phyloP scores from a whole-genome alignment of 345 rosid species.

The Hypericum perforatum region DNA sequence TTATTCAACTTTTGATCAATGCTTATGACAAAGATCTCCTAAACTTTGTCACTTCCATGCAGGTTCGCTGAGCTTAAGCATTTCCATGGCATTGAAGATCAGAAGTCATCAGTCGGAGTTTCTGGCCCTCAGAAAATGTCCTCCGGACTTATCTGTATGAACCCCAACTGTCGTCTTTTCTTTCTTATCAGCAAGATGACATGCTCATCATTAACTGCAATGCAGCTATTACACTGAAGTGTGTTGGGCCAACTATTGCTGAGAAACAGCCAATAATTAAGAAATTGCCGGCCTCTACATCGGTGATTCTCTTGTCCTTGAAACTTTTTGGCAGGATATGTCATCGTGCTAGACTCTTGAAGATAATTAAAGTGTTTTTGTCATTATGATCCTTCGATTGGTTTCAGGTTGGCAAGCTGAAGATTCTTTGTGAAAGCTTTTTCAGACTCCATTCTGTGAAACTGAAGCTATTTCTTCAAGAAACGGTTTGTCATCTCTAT shows the following conservation, averaged over 20 bases:
- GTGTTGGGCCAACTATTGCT: slow-evolving; percentile 76
- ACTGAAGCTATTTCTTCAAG: slow-evolving; percentile 53
- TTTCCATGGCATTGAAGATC: slow-evolving; percentile 74
- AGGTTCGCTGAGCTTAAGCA: slow-evolving; percentile 76
- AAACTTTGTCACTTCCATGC: background rate
- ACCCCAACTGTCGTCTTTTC: slow-evolving; percentile 6
- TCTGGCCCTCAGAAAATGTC: slow-evolving; percentile 73
- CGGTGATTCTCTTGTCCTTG: slow-evolving; percentile 34
- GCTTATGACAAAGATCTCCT: no score
- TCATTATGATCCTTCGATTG: background rate
- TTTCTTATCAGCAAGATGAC: background rate
- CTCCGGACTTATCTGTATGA: slow-evolving; percentile 65
- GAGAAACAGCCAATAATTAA: slow-evolving; percentile 64
- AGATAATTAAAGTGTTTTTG: background rate
- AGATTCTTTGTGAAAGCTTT: slow-evolving; percentile 66
- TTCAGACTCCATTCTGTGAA: slow-evolving; percentile 54
- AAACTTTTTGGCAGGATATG: background rate
- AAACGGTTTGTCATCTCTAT: slow-evolving; percentile 42
- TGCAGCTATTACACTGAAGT: slow-evolving; percentile 77
- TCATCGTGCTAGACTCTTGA: background rate
- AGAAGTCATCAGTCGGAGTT: slow-evolving; percentile 38
- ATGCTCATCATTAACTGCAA: slow-evolving; percentile 2
- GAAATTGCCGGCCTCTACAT: slow-evolving; percentile 77
- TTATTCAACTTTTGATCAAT: no score
- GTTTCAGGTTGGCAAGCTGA: slow-evolving; percentile 73